Percentiles rank a stretch among this genome's conserved stretches.
These are phyloP conservation scores for Auricularia heimuer DNA, from an alignment of 768 basidiomycete species.

Conservation along the genomic window DNA sequence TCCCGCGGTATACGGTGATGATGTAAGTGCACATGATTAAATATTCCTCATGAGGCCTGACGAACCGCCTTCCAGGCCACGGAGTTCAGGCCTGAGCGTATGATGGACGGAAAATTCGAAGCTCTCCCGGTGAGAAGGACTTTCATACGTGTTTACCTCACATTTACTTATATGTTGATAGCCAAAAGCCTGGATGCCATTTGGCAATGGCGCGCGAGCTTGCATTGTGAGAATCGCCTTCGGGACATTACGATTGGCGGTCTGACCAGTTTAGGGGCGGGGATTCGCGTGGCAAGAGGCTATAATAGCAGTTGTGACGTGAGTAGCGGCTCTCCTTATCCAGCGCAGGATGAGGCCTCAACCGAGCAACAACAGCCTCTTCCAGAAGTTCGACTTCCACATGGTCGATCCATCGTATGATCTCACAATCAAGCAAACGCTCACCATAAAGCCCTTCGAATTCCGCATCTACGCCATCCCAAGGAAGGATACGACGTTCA, in stretches of 20 bases:
- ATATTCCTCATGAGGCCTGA: neutral
- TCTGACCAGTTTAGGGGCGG: constrained; percentile 25
- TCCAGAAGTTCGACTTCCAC: constrained; percentile 38
- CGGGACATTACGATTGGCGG: constrained; percentile 11
- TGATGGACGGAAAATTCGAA: constrained; percentile 42
- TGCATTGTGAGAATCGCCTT: constrained; percentile 13
- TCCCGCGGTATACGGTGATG: constrained; percentile 38
- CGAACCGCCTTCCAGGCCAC: constrained; percentile 16
- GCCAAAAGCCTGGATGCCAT: constrained; percentile 37
- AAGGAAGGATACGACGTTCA: constrained; percentile 15
- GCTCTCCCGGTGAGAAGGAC: constrained; percentile 27
- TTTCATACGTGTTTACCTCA: too few species aligned
- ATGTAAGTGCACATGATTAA: constrained; percentile 24
- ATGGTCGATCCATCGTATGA: constrained; percentile 35
- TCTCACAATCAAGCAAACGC: constrained; percentile 20
- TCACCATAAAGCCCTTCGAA: constrained; percentile 38
- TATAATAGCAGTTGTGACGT: constrained; percentile 28
- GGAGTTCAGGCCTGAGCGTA: constrained; percentile 37
- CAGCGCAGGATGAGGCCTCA: too few species aligned
- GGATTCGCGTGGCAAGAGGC: constrained; percentile 42
- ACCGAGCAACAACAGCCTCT: constrained; percentile 10
- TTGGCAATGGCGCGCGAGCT: constrained; percentile 18
- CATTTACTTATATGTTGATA: constrained; percentile 7
- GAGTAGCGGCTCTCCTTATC: too few species aligned
- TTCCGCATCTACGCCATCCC: constrained; percentile 32